Evolutionary conservation across 2,329 filamentous ascomycete genomes (phyloP).

Genomic region (Colletotrichum higginsianum): DNA sequence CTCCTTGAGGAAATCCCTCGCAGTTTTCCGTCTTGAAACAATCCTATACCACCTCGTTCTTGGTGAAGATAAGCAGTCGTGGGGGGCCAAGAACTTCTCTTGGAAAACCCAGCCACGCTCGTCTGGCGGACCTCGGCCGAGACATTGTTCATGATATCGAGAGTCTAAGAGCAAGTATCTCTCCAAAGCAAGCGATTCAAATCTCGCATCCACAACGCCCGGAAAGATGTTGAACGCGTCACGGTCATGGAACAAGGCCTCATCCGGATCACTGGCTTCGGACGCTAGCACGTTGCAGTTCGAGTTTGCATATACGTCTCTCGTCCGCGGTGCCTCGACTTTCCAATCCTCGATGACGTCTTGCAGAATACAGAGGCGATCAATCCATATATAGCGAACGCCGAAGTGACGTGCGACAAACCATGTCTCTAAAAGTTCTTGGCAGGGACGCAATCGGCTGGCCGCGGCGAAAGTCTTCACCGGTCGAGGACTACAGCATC

Average conservation of each 20-base stretch:
- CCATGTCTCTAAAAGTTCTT: conserved; percentile 40
- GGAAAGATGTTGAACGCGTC: background rate
- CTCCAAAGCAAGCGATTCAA: too few species aligned
- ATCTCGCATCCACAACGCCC: background rate
- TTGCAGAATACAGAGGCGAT: conserved; percentile 44
- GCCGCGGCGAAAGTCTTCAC: background rate
- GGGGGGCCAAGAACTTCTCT: conserved; percentile 44
- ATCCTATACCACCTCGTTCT: conserved; percentile 43
- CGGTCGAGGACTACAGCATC: conserved; percentile 22
- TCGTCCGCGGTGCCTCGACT: conserved; percentile 41
- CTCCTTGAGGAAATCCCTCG: conserved; percentile 29
- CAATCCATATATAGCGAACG: conserved; percentile 44
- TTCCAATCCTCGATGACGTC: conserved; percentile 42
- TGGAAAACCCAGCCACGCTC: conserved; percentile 45
- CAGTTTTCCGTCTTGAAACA: conserved; percentile 44
- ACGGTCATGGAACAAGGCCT: conserved; percentile 35
- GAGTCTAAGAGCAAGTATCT: too few species aligned
- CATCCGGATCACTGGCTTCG: conserved; percentile 10
- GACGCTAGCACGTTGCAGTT: conserved; percentile 38
- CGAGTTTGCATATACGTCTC: conserved; percentile 39
- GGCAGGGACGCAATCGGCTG: conserved; percentile 31
- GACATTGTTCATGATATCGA: background rate
- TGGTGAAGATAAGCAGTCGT: conserved; percentile 43
- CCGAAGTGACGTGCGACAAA: conserved; percentile 39
- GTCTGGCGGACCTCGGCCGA: conserved; percentile 9